A percentile compares a stretch with the other conserved stretches of the same genome.
Evolutionary conservation across 1,139 yeast genomes (phyloP).

Genomic region (Yamadazyma friedrichii): DNA sequence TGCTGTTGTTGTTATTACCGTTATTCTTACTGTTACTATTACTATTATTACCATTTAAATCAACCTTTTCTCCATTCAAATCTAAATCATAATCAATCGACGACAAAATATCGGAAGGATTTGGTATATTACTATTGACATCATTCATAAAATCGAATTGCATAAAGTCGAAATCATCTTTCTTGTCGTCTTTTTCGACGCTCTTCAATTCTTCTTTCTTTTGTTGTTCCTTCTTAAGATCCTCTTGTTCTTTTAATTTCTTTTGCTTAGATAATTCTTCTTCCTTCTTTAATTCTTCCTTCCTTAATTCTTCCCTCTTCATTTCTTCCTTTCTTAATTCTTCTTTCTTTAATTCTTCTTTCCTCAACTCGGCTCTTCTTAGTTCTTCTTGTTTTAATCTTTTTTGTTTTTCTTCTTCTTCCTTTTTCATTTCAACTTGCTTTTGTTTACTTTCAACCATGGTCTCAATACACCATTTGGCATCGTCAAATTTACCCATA

Average conservation of each 20-base stretch:
- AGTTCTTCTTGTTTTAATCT: slow-evolving; percentile 23
- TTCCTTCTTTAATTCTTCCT: slow-evolving; percentile 17
- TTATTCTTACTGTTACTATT: slow-evolving; percentile 5
- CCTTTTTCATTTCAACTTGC: slow-evolving; percentile 41
- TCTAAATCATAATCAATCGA: slow-evolving; percentile 27
- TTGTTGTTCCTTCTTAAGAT: slow-evolving; percentile 18
- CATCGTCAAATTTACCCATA: slow-evolving; percentile 42
- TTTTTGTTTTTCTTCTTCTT: slow-evolving; percentile 38
- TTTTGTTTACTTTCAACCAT: slow-evolving; percentile 43
- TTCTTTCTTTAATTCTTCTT: slow-evolving; percentile 17
- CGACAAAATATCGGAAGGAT: slow-evolving; percentile 41
- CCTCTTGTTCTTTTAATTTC: slow-evolving; percentile 15
- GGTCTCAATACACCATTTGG: slow-evolving; percentile 47
- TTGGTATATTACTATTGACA: slow-evolving; percentile 22
- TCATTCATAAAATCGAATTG: slow-evolving; percentile 30
- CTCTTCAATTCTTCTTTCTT: slow-evolving; percentile 14
- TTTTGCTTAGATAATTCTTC: slow-evolving; percentile 15
- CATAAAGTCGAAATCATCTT: slow-evolving; percentile 21
- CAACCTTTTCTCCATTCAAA: not conserved
- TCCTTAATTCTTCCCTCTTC: slow-evolving; percentile 17
- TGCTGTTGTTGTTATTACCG: slow-evolving; percentile 5
- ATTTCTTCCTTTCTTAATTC: slow-evolving; percentile 14
- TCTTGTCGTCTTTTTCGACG: slow-evolving; percentile 21
- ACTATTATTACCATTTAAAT: not conserved
- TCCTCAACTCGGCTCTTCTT: slow-evolving; percentile 17